Evolutionary conservation across 805 yeast species (phyloP), one percentile per base, ranked within the genome.

Genomic region (Wickerhamomyces xylosicus): DNA sequence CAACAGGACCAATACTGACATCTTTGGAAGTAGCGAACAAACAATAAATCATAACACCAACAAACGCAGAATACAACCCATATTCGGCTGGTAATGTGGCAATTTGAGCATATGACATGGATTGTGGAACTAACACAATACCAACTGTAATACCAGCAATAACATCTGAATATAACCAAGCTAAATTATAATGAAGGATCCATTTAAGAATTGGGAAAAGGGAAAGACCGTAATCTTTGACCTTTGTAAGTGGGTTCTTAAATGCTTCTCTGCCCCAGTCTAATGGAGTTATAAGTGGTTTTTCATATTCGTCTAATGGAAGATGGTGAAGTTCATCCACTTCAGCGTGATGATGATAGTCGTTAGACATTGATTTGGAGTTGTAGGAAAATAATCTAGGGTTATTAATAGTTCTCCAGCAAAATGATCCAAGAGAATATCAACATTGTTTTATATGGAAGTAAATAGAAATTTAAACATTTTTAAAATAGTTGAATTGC

Each of bases 1-100:
- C 97, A 29, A 89, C 97, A 10, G 97, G 97, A 20, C 97, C 97
- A 51, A 89, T 87, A 44, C 94, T 82, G 31, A 89, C 95, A 67
- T 89, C 97, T 60, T 89, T 89, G 19, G 95, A 83, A 13, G 97
- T 89, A 13, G 97, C 97, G 62, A 89, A 89, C 52, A 89, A 72
- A 37, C 95, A 81, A 59, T 89, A 89, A 38, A 83, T 74, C 53
- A 86, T 72, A 11, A 87, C 95, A 55, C 97, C 97, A 35, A 89
- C 79, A 53, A 89, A 89, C 0, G 95, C 84, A 13, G 96, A 85
- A 61, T 89, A 89, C 35, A 89, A 71, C 37, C 97, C 97, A 51
- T 79, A 89, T 58, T 87, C 81, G 5, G 95, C 77, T 5, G 77
- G 67, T 44, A 89, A 69, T 5, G 83, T 78, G 5, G 97, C 97